Conservation (phyloP, 1,139 yeast species). For the Nakaseomyces kungkrabaensis region DNA sequence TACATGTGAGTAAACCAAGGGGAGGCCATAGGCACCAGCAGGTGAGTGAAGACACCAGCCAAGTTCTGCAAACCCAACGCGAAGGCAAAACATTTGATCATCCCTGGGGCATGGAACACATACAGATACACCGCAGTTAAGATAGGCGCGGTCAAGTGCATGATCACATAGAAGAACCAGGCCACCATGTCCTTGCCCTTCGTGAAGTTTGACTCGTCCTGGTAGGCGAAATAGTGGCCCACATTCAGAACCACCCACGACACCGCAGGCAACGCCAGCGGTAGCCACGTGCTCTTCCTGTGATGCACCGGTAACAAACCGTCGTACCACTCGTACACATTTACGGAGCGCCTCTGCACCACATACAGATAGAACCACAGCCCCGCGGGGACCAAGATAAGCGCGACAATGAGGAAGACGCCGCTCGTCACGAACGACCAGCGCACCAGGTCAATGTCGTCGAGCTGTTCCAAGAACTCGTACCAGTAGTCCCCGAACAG, state of each 20-base stretch:
- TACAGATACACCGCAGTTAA: conserved; percentile 53
- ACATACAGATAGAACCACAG: conserved; percentile 23
- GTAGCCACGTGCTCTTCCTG: conserved; percentile 13
- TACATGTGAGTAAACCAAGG: conserved; percentile 61
- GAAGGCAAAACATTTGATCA: conserved; percentile 41
- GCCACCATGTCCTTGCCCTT: conserved; percentile 44
- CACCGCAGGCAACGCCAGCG: conserved; percentile 21
- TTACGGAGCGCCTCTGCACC: conserved; percentile 12
- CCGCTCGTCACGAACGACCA: conserved; percentile 5
- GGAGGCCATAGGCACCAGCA: conserved; percentile 56
- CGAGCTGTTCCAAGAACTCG: conserved; percentile 17
- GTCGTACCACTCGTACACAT: conserved; percentile 21
- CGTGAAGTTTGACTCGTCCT: conserved; percentile 25
- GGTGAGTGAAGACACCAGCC: conserved; percentile 49
- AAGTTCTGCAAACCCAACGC: conserved; percentile 53
- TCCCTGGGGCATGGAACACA: conserved; percentile 58
- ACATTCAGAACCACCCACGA: conserved; percentile 28
- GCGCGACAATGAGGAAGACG: conserved; percentile 4
- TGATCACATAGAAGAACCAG: conserved; percentile 51
- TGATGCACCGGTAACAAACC: conserved; percentile 11
- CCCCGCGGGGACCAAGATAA: conserved; percentile 11
- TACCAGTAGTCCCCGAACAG: conserved; percentile 27
- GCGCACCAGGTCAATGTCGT: conserved; percentile 1
- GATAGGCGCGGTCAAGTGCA: conserved; percentile 54
- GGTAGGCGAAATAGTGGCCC: conserved; percentile 32